A percentile compares a stretch with the other conserved stretches of the same genome.
Evolutionary conservation across 116 monocot genomes (phyloP).

Genomic region (Zostera marina): DNA sequence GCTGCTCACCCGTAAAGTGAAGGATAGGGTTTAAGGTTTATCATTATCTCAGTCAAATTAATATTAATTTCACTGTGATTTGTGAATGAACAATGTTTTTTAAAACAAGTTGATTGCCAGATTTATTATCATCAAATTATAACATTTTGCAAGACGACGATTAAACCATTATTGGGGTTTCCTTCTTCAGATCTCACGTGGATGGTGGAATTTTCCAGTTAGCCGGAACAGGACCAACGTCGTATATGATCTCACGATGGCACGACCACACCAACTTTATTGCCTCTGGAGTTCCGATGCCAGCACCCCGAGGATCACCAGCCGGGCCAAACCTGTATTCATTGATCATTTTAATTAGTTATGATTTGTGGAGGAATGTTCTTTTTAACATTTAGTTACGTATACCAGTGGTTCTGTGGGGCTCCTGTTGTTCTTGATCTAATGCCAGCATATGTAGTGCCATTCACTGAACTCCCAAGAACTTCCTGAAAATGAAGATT

Average conservation of each 20-base stretch:
- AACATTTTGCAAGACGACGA: neutral
- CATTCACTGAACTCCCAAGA: conserved; percentile 76
- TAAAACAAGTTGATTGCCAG: no score
- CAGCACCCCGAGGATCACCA: conserved; percentile 94
- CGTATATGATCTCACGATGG: conserved; percentile 88
- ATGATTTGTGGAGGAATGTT: no score
- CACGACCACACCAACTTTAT: conserved; percentile 95
- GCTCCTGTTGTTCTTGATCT: conserved; percentile 91
- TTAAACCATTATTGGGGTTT: neutral
- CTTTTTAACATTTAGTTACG: neutral
- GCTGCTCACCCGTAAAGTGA: no score
- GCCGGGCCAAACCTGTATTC: conserved; percentile 86
- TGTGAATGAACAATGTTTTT: no score
- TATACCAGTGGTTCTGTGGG: conserved; percentile 96
- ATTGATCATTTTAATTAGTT: no score
- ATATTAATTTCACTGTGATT: no score
- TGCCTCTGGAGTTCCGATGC: conserved; percentile 95
- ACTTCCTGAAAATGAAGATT: conserved; percentile 45
- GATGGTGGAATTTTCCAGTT: conserved; percentile 55
- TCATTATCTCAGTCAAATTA: no score
- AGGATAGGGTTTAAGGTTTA: no score
- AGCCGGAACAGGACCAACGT: conserved; percentile 54
- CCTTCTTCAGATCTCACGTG: conserved; percentile 18
- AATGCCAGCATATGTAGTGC: conserved; percentile 96
- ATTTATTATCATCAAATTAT: neutral